Conservation (phyloP, 345 rosid species). For the Arabidopsis arenosa region DNA sequence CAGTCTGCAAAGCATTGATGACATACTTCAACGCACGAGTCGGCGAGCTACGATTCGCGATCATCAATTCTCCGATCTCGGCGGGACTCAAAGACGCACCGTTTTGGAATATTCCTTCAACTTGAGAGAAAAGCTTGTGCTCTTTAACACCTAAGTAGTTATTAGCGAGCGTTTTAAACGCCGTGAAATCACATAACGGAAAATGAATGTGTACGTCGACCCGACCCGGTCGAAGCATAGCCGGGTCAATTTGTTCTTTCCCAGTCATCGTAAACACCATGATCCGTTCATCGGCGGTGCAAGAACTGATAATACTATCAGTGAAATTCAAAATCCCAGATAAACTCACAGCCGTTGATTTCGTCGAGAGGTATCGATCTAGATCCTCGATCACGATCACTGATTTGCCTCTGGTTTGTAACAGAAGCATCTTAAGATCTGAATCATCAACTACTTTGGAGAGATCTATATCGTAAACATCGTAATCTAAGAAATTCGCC, state of each 20-base stretch:
- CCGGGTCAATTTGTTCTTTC: constrained; percentile 68
- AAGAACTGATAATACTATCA: constrained; percentile 67
- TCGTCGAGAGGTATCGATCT: constrained; percentile 59
- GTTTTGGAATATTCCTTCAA: constrained; percentile 78
- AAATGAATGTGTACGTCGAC: constrained; percentile 88
- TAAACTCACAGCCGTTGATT: constrained; percentile 59
- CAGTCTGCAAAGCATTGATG: constrained; percentile 74
- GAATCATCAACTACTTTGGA: constrained; percentile 61
- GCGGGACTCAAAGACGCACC: constrained; percentile 88
- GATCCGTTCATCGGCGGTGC: constrained; percentile 69
- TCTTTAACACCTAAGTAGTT: constrained; percentile 85
- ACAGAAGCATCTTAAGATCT: constrained; percentile 61
- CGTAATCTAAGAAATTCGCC: constrained; percentile 70
- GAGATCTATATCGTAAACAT: constrained; percentile 76
- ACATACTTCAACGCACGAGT: constrained; percentile 91
- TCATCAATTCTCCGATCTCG: constrained; percentile 92
- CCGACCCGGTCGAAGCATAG: constrained; percentile 76
- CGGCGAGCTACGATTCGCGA: constrained; percentile 89
- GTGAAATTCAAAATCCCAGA: constrained; percentile 71
- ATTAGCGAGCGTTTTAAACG: constrained; percentile 76
- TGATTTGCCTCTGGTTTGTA: constrained; percentile 59
- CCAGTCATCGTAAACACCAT: constrained; percentile 78
- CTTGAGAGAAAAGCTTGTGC: constrained; percentile 87
- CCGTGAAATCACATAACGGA: constrained; percentile 79
- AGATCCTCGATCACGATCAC: constrained; percentile 74